These are phyloP conservation scores for Exophiala mesophila DNA, from an alignment of 2,329 filamentous ascomycete species.

Conservation along the genomic window DNA sequence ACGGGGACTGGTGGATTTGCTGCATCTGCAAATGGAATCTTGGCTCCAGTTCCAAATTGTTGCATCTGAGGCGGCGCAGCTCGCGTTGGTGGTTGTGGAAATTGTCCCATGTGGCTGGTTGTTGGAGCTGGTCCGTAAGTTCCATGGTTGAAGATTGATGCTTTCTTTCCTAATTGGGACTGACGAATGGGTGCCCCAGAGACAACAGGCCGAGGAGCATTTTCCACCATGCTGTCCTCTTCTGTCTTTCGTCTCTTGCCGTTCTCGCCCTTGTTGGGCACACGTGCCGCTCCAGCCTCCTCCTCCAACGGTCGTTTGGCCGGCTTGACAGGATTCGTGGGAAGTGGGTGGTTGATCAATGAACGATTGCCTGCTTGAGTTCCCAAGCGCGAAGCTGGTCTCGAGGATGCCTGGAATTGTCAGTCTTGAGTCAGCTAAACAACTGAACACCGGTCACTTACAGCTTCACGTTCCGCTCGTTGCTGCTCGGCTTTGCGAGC, in stretches of 20 bases:
- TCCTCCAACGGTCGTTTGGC: slow-evolving; percentile 65
- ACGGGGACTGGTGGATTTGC: slow-evolving; percentile 57
- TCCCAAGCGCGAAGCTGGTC: slow-evolving; percentile 47
- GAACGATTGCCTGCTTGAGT: slow-evolving; percentile 52
- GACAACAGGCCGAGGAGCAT: slow-evolving; percentile 63
- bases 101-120: slow-evolving; percentile 57
- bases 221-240: slow-evolving; percentile 59
- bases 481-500: slow-evolving; percentile 43
- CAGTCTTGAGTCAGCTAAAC: slow-evolving; percentile 3
- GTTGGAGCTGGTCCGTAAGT: slow-evolving; percentile 38
- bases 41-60: slow-evolving; percentile 73
- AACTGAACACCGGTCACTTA: slow-evolving; percentile 25
- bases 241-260: slow-evolving; percentile 77
- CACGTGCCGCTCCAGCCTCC: slow-evolving; percentile 50
- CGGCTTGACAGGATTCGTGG: slow-evolving; percentile 64
- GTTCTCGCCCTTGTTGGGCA: slow-evolving; percentile 49
- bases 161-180: slow-evolving; percentile 64
- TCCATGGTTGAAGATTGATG: slow-evolving; percentile 36
- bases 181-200: slow-evolving; percentile 74
- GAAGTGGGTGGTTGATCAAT: slow-evolving; percentile 51
- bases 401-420: slow-evolving; percentile 28
- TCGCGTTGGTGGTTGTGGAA: slow-evolving; percentile 61
- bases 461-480: slow-evolving; percentile 33
- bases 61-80: slow-evolving; percentile 74
- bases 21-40: slow-evolving; percentile 80